Evolutionary conservation across 1,284 basidiomycete species (phyloP), one percentile per base, ranked within the genome.

Genomic region (Clitocybe nebularis): DNA sequence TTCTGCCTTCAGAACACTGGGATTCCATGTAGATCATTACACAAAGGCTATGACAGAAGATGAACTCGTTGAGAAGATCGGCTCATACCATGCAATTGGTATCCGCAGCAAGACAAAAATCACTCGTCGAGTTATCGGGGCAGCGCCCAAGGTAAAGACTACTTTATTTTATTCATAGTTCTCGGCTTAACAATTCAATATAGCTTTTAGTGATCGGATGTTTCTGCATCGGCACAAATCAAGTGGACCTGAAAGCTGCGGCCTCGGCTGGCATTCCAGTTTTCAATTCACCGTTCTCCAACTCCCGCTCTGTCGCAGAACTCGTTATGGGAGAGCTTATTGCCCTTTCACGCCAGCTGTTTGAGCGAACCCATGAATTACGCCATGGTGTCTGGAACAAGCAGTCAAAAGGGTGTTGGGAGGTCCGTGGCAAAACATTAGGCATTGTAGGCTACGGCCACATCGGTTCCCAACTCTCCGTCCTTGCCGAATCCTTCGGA

Each of bases 271-370:
- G 96, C 54, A 90, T 99, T 52, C 91, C 94, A 26, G 96, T 99
- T 43, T 99, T 99, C 80, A 99, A 99, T 69, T 99, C 95, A 9
- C 96, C 96, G 23, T 99, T 99, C 72, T 95, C 96, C 64, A 99
- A 99, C 72, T 99, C 96, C 30, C 91, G 96, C 50, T 98, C 95
- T 0, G 96, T 99, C 39, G 96, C 96, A 36, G 96, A 99, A 71
- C 84, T 99, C 37, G 96, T 99, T 63, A 86, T 99, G 62, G 80
- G 84, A 48, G 96, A 99, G 68, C 76, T 98, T 58, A 84, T 99
- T 57, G 85, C 86, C 4, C 84, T 99, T 49, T 96, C 96, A 9
- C 87, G 96, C 29, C 96, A 99, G 64, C 79, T 97, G 52, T 82
- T 88, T 54, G 91, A 99, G 67, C 87, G 96, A 44, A 72, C 85